phyloP scores from a whole-genome alignment of 495 filamentous ascomycete genomes.

The Jackrogersella minutella region DNA sequence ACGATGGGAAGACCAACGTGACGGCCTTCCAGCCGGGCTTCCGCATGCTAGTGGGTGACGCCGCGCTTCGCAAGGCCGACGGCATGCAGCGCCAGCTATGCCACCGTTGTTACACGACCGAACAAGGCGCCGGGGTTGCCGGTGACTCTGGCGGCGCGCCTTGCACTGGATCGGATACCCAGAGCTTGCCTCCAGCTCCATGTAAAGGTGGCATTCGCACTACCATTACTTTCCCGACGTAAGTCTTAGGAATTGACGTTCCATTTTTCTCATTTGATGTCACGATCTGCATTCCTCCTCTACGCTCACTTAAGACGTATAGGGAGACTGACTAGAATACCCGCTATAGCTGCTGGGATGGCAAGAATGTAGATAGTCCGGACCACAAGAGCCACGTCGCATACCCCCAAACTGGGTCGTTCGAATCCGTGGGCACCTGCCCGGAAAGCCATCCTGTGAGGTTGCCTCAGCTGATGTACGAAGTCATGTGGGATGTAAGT shows the following conservation, averaged over 20 bases:
- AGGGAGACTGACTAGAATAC: not conserved
- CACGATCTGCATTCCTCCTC: not conserved
- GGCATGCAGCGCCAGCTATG: slow-evolving; percentile 42
- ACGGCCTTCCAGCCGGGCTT: slow-evolving; percentile 54
- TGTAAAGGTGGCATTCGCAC: slow-evolving; percentile 49
- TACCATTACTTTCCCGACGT: slow-evolving; percentile 51
- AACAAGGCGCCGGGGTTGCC: slow-evolving; percentile 27
- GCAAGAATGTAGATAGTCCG: slow-evolving; percentile 64
- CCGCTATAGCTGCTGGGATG: slow-evolving; percentile 63
- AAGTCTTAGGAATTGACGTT: not conserved
- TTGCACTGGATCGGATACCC: slow-evolving; percentile 39
- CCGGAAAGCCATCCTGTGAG: slow-evolving; percentile 48
- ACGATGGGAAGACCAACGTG: slow-evolving; percentile 46
- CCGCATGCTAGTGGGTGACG: slow-evolving; percentile 54
- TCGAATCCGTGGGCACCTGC: slow-evolving; percentile 40
- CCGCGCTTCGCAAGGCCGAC: slow-evolving; percentile 43
- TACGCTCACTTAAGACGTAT: not conserved
- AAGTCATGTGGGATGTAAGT: slow-evolving; percentile 54
- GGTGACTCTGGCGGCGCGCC: slow-evolving; percentile 38
- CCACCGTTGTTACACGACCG: slow-evolving; percentile 41
- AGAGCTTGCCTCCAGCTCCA: slow-evolving; percentile 32
- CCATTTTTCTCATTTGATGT: not conserved
- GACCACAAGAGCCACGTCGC: slow-evolving; percentile 68
- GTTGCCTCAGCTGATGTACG: slow-evolving; percentile 53
- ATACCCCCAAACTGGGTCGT: slow-evolving; percentile 50